These are phyloP conservation scores for Cryptosporidium andersoni DNA, from an alignment of 169 alveolate species.

Conservation along the genomic window DNA sequence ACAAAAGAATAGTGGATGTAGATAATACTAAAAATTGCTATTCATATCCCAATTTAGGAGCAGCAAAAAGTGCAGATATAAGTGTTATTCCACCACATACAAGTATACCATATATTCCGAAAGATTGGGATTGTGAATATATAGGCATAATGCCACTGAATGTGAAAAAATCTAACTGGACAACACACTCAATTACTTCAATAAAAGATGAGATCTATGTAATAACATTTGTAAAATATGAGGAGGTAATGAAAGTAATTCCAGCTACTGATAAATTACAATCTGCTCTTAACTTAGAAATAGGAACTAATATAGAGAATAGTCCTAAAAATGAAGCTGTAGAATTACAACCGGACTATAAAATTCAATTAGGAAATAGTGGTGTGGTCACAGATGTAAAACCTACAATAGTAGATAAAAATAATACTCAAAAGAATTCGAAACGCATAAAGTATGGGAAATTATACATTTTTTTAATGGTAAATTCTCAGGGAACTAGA, in stretches of 20 bases:
- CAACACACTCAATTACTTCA: constrained; percentile 60
- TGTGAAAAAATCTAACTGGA: constrained; percentile 66
- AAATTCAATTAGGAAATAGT: background rate
- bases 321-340: background rate
- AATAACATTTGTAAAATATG: constrained; percentile 22
- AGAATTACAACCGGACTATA: background rate
- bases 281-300: background rate
- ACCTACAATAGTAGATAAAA: background rate
- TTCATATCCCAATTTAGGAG: constrained; percentile 45
- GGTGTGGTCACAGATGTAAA: background rate
- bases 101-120: constrained; percentile 62
- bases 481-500: constrained; percentile 71
- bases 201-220: constrained; percentile 57
- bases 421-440: background rate
- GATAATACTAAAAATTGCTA: constrained; percentile 12
- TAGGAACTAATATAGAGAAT: background rate
- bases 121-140: constrained; percentile 63
- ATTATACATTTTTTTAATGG: constrained; percentile 66
- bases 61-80: constrained; percentile 71
- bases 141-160: constrained; percentile 62
- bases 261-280: background rate
- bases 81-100: constrained; percentile 65
- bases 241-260: background rate
- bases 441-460: constrained; percentile 18
- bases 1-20: background rate